phyloP scores from a whole-genome alignment of 1,284 basidiomycete species.

The Cutaneotrichosporon spelunceum region DNA sequence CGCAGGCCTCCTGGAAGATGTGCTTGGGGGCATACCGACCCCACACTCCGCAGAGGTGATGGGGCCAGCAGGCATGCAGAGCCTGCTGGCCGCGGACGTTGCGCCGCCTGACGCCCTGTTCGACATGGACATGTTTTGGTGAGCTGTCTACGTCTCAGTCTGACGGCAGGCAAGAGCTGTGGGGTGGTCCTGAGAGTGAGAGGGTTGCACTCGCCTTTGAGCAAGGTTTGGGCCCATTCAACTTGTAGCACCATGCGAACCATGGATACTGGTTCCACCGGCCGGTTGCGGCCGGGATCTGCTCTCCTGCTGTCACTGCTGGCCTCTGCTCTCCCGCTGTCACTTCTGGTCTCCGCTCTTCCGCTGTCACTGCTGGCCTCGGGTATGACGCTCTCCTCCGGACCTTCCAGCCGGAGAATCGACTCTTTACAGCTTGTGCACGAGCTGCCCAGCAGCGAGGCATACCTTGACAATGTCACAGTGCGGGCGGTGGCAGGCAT shows the following conservation, averaged over 20 bases:
- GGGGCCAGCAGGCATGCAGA: constrained; percentile 1
- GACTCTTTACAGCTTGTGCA: too few relatives aligned
- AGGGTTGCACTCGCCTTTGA: not conserved
- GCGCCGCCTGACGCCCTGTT: not conserved
- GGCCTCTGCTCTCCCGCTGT: too few relatives aligned
- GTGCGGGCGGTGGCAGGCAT: too few relatives aligned
- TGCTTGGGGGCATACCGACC: not conserved
- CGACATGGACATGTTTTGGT: constrained; percentile 7
- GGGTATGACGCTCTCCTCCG: too few relatives aligned
- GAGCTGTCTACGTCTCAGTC: not conserved
- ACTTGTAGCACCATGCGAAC: not conserved
- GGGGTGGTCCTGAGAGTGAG: not conserved
- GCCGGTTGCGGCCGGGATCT: too few relatives aligned
- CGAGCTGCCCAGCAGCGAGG: too few relatives aligned
- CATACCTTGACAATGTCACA: too few relatives aligned
- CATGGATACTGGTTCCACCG: constrained; percentile 23
- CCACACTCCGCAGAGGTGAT: not conserved
- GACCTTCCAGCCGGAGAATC: too few relatives aligned
- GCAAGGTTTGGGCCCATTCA: not conserved
- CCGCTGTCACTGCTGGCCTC: too few relatives aligned
- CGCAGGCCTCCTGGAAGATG: not conserved
- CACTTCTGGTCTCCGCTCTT: too few relatives aligned
- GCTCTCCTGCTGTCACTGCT: constrained; percentile 43
- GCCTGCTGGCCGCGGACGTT: not conserved
- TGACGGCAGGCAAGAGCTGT: not conserved